Evolutionary conservation across 495 filamentous ascomycete species (phyloP), one percentile per base, ranked within the genome.

Genomic region (Penicillium atrosanguineum): DNA sequence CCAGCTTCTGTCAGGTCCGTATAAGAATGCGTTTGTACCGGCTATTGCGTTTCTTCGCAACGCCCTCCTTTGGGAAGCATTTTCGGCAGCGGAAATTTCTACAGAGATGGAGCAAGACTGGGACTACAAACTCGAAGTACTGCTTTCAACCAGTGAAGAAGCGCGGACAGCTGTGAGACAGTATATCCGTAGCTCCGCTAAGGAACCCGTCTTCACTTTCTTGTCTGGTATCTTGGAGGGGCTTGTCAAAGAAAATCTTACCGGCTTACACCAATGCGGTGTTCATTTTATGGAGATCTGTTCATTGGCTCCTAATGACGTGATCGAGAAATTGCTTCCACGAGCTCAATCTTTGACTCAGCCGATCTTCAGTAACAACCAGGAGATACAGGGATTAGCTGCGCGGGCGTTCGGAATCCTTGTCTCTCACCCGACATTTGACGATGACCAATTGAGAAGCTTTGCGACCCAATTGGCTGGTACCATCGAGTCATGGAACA

Each of bases 351-450:
- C 79, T 52, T 67, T 91, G 15, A 65, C 81, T 43, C 66, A 75
- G n/a, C 67, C 84, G 3, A 74, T 91, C 45, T 76, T 71, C 38
- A 89, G 87, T 26, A 93, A 88, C 71, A 83, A 87, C 56, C 76
- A 80, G 39, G 78, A 81, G 16, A 74, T 86, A 8, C 78, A 91
- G 31, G 69, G 71, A 38, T 72, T 81, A 15, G 82, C 85, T 7
- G 83, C 90, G 26, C 82, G 84, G 45, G 81, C 85, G 0, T 86
- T 93, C 56, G 94, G 94, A 4, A 83, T 97, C 21, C 70, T 97
- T 2, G 84, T 81, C 3, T 86, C 89, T 2, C 85, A 91, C 59
- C 74, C 78, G 19, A 59, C 73, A 48, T 75, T 76, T 21, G 16
- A 69, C 9, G 61, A 70, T 15, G 51, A 51, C 4, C 48, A 68